Evolutionary conservation across 495 filamentous ascomycete genomes (phyloP).

Genomic region (Penicillium cataractarum): DNA sequence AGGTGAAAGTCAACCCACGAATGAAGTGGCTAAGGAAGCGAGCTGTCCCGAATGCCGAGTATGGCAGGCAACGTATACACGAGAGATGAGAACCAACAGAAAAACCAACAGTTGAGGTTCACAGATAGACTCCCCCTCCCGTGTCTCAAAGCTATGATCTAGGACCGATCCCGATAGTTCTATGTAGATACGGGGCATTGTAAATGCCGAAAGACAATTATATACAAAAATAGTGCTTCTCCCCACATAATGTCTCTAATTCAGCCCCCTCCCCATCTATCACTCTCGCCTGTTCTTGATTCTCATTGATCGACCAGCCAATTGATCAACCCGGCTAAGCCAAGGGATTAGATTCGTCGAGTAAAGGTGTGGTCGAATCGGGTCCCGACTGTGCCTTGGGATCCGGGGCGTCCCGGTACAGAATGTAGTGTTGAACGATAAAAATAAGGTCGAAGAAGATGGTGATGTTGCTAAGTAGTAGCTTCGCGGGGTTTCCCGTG

Average conservation of each 20-base stretch:
- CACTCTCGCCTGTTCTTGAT: background rate
- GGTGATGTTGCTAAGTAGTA: slow-evolving; percentile 79
- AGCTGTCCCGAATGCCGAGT: background rate
- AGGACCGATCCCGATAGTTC: background rate
- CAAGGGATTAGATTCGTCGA: slow-evolving; percentile 24
- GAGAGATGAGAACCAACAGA: background rate
- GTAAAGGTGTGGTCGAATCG: slow-evolving; percentile 33
- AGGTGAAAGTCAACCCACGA: background rate
- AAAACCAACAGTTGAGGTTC: background rate
- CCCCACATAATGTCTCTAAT: slow-evolving; percentile 23
- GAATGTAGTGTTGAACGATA: slow-evolving; percentile 81
- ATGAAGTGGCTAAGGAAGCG: background rate
- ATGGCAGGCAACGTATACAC: background rate
- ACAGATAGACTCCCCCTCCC: slow-evolving; percentile 10
- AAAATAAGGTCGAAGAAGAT: slow-evolving; percentile 88
- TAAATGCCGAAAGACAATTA: background rate
- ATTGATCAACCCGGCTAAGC: background rate
- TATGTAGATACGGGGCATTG: background rate
- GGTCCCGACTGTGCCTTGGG: slow-evolving; percentile 19
- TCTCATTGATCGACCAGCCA: background rate
- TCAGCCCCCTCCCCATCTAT: slow-evolving; percentile 13
- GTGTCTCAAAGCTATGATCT: slow-evolving; percentile 9
- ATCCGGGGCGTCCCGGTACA: slow-evolving; percentile 57
- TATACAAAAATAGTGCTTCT: slow-evolving; percentile 21
- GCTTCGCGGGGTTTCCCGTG: slow-evolving; percentile 89